phyloP scores from a whole-genome alignment of 2,329 filamentous ascomycete species.

The Scedosporium dehoogii region DNA sequence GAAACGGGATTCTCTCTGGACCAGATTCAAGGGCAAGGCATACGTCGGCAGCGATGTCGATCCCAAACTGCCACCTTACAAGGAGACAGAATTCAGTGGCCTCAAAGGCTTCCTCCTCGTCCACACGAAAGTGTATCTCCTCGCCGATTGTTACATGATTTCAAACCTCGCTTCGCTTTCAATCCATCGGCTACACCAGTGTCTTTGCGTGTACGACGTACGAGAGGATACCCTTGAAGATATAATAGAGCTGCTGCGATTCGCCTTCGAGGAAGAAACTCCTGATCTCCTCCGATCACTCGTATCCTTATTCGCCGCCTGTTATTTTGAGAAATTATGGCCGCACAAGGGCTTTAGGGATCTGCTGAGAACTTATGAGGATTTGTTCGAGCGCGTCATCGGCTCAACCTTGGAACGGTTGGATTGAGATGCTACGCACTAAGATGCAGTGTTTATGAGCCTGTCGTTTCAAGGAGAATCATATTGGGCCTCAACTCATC shows the following conservation, averaged over 20 bases:
- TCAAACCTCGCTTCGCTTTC: not conserved
- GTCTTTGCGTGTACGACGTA: not conserved
- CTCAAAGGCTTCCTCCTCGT: not conserved
- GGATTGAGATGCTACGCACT: no score
- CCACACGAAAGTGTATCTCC: not conserved
- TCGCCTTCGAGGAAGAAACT: not conserved
- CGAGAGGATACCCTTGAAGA: not conserved
- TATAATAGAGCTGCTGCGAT: not conserved
- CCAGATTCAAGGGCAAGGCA: not conserved
- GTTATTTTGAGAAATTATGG: not conserved
- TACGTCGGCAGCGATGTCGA: not conserved
- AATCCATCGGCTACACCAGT: not conserved
- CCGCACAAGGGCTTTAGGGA: not conserved
- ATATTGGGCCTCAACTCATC: no score
- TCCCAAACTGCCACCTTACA: not conserved
- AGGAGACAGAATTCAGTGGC: not conserved
- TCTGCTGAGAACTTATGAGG: not conserved
- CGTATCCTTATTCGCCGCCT: not conserved
- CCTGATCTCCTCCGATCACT: not conserved
- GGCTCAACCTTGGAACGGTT: not conserved
- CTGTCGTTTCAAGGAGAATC: no score
- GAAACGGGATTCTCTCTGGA: not conserved
- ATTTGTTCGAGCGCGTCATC: not conserved
- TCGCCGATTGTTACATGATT: not conserved
- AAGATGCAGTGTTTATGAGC: no score